Percentiles rank a stretch among this genome's conserved stretches.
phyloP scores from a whole-genome alignment of 352 stramenopile genomes.

The Phytophthora aleatoria region DNA sequence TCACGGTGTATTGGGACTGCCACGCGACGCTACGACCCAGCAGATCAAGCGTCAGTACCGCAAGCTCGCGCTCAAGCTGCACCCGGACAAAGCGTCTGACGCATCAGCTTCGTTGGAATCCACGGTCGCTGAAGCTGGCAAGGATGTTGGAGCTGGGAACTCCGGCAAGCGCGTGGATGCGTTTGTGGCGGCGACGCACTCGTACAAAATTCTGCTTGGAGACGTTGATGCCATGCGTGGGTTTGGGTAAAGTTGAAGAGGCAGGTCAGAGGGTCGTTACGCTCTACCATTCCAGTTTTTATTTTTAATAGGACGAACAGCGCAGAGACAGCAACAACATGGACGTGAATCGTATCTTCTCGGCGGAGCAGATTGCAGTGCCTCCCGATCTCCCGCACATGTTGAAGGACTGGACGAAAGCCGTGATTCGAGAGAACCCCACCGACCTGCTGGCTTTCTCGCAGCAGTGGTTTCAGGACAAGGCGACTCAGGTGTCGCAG shows the following conservation, averaged over 20 bases:
- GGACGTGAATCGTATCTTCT: constrained; percentile 94
- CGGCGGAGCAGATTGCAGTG: constrained; percentile 91
- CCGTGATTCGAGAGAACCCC: constrained; percentile 82
- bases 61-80: constrained; percentile 84
- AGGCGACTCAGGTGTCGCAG: constrained; percentile 60
- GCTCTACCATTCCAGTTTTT: constrained; percentile 3
- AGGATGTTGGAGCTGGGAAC: constrained; percentile 13
- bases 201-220: constrained; percentile 77
- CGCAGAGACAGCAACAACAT: constrained; percentile 37
- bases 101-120: constrained; percentile 41
- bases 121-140: constrained; percentile 27
- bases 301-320: not conserved
- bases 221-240: constrained; percentile 45
- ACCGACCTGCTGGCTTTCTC: constrained; percentile 83
- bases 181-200: constrained; percentile 79
- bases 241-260: constrained; percentile 28
- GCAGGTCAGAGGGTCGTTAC: constrained; percentile 22
- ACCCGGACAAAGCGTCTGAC: constrained; percentile 74
- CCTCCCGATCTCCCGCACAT: constrained; percentile 84
- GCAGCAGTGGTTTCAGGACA: constrained; percentile 87
- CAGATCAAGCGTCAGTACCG: constrained; percentile 86
- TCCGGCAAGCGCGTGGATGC: constrained; percentile 65
- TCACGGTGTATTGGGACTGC: constrained; percentile 73
- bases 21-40: constrained; percentile 61
- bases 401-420: constrained; percentile 93